These are phyloP conservation scores for Botryosphaeria dothidea DNA, from an alignment of 2,329 filamentous ascomycete genomes.

Conservation along the genomic window DNA sequence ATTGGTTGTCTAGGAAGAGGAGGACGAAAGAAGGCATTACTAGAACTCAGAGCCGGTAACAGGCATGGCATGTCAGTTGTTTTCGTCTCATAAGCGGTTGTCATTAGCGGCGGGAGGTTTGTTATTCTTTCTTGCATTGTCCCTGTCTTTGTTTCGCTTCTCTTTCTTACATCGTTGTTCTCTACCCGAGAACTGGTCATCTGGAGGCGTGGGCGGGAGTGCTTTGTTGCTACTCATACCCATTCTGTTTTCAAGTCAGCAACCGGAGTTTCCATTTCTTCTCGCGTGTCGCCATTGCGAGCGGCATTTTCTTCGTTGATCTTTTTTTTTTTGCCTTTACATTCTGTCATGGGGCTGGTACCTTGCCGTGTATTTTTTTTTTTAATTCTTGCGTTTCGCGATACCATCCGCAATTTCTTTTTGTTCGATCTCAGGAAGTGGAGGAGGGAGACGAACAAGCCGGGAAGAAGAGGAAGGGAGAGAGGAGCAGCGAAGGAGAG, in stretches of 20 bases:
- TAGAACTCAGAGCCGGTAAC: background rate
- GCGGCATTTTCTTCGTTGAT: background rate
- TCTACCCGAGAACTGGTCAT: background rate
- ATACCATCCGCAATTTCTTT: constrained; percentile 1
- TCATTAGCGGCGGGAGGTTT: background rate
- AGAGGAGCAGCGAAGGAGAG: background rate
- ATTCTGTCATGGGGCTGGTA: background rate
- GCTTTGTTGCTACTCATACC: constrained; percentile 9
- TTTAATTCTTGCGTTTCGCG: constrained; percentile 13
- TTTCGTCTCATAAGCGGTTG: background rate
- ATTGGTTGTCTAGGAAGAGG: constrained; percentile 64
- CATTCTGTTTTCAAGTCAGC: background rate
- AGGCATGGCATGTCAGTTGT: background rate
- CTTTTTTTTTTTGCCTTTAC: background rate
- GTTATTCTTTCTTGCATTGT: background rate
- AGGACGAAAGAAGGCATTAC: constrained; percentile 19
- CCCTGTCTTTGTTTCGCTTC: background rate
- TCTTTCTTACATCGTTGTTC: background rate
- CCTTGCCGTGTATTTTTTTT: background rate
- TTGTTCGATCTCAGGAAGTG: background rate
- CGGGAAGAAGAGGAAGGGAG: background rate
- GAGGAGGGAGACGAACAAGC: background rate
- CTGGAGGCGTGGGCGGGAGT: constrained; percentile 4
- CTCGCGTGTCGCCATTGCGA: background rate
- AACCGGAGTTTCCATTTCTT: background rate